phyloP scores from a whole-genome alignment of 352 stramenopile species.

The Phytophthora pini region DNA sequence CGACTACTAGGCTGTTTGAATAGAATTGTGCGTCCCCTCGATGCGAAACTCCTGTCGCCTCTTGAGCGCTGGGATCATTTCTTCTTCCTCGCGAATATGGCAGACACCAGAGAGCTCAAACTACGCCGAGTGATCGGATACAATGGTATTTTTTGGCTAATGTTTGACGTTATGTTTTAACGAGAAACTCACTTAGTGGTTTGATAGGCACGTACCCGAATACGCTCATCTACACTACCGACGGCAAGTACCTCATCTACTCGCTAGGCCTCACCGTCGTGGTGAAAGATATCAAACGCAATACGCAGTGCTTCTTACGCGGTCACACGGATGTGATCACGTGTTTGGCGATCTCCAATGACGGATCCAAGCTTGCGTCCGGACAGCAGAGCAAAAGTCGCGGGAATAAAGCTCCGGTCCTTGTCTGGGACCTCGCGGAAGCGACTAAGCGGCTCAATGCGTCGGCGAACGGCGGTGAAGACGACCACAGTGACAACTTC shows the following conservation, averaged over 20 bases:
- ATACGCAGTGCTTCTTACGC: conserved; percentile 91
- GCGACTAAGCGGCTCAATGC: conserved; percentile 75
- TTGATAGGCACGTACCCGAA: conserved; percentile 58
- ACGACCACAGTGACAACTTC: conserved; percentile 35
- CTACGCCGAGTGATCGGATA: conserved; percentile 83
- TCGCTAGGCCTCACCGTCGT: conserved; percentile 88
- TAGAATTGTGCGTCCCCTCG: conserved; percentile 18
- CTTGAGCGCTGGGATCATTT: conserved; percentile 5
- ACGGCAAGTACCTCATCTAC: conserved; percentile 87
- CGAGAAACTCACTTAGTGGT: conserved; percentile 2
- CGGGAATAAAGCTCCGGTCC: conserved; percentile 95
- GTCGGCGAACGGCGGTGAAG: conserved; percentile 70
- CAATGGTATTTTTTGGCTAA: conserved; percentile 57
- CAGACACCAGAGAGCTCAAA: conserved; percentile 75
- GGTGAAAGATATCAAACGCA: conserved; percentile 78
- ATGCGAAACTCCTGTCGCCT: conserved; percentile 33
- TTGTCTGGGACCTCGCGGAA: conserved; percentile 94
- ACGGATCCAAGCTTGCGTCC: conserved; percentile 88
- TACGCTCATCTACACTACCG: conserved; percentile 82
- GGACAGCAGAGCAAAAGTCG: conserved; percentile 93
- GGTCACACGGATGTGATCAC: conserved; percentile 94
- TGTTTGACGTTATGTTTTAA: not conserved
- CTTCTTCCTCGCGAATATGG: conserved; percentile 42
- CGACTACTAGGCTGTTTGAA: conserved; percentile 27
- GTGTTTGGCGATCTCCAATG: conserved; percentile 92